Conservation (phyloP, 169 alveolate species). For the Plasmodium vinckei region DNA sequence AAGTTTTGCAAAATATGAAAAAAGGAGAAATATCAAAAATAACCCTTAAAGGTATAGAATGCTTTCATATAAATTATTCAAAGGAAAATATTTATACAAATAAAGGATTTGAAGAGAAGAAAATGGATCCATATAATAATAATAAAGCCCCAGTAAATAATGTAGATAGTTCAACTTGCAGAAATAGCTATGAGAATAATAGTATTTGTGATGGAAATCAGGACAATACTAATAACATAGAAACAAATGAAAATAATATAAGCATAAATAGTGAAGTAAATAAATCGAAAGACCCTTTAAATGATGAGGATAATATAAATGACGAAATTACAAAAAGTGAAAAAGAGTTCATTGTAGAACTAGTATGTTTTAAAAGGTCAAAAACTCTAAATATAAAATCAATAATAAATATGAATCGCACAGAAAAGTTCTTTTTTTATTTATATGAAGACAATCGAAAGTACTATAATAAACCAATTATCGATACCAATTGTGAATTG, state of each 20-base stretch:
- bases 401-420: conserved; percentile 6
- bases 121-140: neutral
- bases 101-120: neutral
- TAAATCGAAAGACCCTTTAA: neutral
- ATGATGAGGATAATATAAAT: neutral
- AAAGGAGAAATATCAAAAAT: conserved; percentile 62
- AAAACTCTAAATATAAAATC: conserved; percentile 37
- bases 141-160: neutral
- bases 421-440: conserved; percentile 59
- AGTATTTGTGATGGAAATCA: neutral
- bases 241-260: neutral
- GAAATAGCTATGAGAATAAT: neutral
- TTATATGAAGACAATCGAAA: conserved; percentile 19
- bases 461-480: conserved; percentile 30
- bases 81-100: neutral
- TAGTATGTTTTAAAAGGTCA: conserved; percentile 52
- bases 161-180: neutral
- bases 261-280: conserved; percentile 1
- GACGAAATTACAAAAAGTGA: conserved; percentile 2
- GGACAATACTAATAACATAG: neutral
- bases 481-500: conserved; percentile 66
- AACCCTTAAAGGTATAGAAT: conserved; percentile 52
- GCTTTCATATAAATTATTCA: conserved; percentile 36
- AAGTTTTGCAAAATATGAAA: conserved; percentile 70
- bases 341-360: conserved; percentile 37